Conservation (phyloP, 768 basidiomycete species). For the Tephrocybe sp. region DNA sequence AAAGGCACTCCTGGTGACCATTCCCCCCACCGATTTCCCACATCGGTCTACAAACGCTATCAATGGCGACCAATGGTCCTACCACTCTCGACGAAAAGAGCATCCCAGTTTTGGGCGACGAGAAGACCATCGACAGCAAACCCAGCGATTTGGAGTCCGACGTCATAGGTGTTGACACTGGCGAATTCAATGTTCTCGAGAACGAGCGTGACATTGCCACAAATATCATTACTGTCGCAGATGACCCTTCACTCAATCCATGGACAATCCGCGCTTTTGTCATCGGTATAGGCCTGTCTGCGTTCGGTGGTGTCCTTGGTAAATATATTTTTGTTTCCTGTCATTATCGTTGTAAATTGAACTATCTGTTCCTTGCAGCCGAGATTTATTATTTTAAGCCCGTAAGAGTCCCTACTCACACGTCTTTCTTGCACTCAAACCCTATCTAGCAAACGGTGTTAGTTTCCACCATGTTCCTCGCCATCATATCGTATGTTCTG, state of each 20-base stretch:
- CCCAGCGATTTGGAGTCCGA: conserved; percentile 35
- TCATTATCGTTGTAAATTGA: conserved; percentile 11
- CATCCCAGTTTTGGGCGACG: no score
- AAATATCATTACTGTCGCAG: conserved; percentile 43
- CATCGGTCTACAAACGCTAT: neutral
- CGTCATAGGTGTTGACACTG: conserved; percentile 20
- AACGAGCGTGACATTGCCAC: conserved; percentile 49
- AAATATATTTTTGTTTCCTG: conserved; percentile 7
- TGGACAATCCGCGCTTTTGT: conserved; percentile 49
- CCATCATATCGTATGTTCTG: conserved; percentile 49
- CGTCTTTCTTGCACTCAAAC: neutral
- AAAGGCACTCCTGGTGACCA: neutral
- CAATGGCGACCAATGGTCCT: conserved; percentile 7
- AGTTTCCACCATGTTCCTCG: conserved; percentile 55
- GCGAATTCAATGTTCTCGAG: conserved; percentile 33
- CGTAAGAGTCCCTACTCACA: conserved; percentile 23
- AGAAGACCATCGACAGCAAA: conserved; percentile 29
- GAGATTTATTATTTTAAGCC: conserved; percentile 66
- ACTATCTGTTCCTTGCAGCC: conserved; percentile 30
- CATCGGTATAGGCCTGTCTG: conserved; percentile 45
- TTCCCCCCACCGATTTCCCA: neutral
- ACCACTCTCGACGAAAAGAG: conserved; percentile 8
- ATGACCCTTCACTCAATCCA: conserved; percentile 44
- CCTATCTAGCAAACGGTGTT: conserved; percentile 45
- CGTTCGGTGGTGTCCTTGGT: conserved; percentile 53